Evolutionary conservation across 106 monocot species (phyloP).

Genomic region (Ottelia alismoides): DNA sequence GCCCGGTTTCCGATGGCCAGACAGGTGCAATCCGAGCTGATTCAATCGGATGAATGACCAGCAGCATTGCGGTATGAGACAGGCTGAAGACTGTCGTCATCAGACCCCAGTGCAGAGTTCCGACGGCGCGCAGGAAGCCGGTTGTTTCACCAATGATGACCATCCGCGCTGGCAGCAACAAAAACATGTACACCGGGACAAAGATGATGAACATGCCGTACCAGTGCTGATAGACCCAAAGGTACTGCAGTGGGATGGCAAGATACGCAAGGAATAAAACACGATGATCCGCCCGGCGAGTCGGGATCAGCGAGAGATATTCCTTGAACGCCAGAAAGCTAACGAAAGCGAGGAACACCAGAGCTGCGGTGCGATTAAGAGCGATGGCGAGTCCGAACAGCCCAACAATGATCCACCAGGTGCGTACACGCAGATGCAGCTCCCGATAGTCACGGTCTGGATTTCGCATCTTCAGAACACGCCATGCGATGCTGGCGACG

Average conservation of each 20-base stretch:
- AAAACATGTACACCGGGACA: not conserved
- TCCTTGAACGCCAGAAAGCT: not conserved
- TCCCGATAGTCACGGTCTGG: too few species aligned
- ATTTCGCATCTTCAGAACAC: too few species aligned
- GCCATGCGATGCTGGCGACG: too few species aligned
- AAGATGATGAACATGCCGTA: not conserved
- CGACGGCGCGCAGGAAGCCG: too few species aligned
- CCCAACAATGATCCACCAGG: too few species aligned
- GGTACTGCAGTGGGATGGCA: not conserved
- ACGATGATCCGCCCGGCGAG: not conserved
- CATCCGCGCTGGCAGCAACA: not conserved
- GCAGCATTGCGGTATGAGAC: not conserved
- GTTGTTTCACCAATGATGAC: not conserved
- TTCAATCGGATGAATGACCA: not conserved
- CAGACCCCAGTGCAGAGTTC: not conserved
- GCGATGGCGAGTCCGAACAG: not conserved
- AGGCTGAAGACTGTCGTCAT: not conserved
- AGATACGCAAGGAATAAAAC: not conserved
- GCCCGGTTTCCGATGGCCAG: too few species aligned
- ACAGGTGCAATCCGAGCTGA: too few species aligned
- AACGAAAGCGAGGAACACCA: not conserved
- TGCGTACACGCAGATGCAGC: too few species aligned
- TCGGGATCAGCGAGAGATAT: not conserved
- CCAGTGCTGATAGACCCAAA: not conserved
- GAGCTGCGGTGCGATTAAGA: not conserved